Percentiles rank a stretch among this genome's conserved stretches.
Conservation (phyloP, 192 early-diverging fungal species). For the Gaertneriomyces semiglobifer region DNA sequence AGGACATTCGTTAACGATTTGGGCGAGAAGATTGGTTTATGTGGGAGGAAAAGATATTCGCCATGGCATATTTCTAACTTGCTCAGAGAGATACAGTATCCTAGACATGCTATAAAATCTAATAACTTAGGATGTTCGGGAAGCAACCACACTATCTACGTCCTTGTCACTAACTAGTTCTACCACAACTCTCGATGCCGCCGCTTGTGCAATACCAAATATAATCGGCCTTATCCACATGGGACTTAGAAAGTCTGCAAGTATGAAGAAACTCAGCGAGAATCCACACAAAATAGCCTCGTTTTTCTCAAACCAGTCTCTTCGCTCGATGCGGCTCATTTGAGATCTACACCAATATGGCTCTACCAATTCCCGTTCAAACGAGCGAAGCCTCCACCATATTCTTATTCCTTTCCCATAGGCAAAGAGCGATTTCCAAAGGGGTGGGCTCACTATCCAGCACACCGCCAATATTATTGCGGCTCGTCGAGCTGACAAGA, state of each 20-base stretch:
- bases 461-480: conserved; percentile 11
- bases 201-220: conserved; percentile 35
- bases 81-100: too few relatives aligned
- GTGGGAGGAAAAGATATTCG: too few relatives aligned
- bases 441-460: conserved; percentile 21
- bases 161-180: conserved; percentile 30
- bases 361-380: conserved; percentile 40
- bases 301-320: conserved; percentile 30
- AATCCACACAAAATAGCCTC: conserved; percentile 38
- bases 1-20: too few relatives aligned
- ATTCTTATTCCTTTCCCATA: conserved; percentile 28
- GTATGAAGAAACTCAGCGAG: conserved; percentile 31
- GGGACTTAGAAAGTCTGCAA: conserved; percentile 12
- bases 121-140: too few relatives aligned
- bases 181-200: conserved; percentile 29
- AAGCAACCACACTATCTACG: too few relatives aligned
- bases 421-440: conserved; percentile 32
- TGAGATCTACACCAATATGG: conserved; percentile 39
- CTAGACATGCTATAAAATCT: too few relatives aligned
- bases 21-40: too few relatives aligned
- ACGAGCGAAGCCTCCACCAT: conserved; percentile 27
- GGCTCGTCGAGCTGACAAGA: conserved; percentile 26
- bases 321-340: conserved; percentile 28
- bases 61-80: too few relatives aligned
- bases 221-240: conserved; percentile 37